A percentile compares a stretch with the other conserved stretches of the same genome.
Evolutionary conservation across 1,284 basidiomycete genomes (phyloP).

Genomic region (Fistulinella staudtii): DNA sequence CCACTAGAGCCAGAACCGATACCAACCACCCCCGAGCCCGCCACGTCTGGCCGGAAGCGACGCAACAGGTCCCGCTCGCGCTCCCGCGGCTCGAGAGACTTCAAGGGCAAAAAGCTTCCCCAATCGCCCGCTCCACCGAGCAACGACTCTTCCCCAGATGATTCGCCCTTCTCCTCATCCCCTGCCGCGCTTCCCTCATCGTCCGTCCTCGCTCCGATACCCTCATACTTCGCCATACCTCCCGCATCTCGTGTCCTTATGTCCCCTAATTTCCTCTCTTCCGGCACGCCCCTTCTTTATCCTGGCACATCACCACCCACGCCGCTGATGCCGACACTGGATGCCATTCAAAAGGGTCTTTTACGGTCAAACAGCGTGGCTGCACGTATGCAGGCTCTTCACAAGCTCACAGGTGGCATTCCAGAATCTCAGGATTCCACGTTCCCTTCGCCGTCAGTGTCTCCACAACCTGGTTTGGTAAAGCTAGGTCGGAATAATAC

Average conservation of each 20-base stretch:
- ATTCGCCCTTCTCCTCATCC: conserved; percentile 39
- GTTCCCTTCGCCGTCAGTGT: conserved; percentile 38
- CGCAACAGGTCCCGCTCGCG: conserved; percentile 73
- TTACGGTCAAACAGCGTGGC: conserved; percentile 76
- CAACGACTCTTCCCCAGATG: conserved; percentile 68
- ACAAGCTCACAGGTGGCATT: conserved; percentile 66
- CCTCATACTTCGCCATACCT: conserved; percentile 53
- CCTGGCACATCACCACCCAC: conserved; percentile 62
- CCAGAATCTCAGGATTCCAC: conserved; percentile 43
- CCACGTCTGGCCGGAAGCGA: conserved; percentile 47
- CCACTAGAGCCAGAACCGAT: conserved; percentile 23
- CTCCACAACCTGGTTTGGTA: conserved; percentile 46
- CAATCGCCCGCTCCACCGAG: conserved; percentile 46
- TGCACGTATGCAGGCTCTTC: conserved; percentile 66
- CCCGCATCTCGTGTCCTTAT: conserved; percentile 48
- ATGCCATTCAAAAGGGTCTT: conserved; percentile 64
- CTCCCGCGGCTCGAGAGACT: conserved; percentile 69
- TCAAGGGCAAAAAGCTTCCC: conserved; percentile 54
- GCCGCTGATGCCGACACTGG: conserved; percentile 63
- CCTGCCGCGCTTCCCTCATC: conserved; percentile 41
- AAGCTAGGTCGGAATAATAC: conserved; percentile 71
- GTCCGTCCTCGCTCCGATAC: conserved; percentile 59
- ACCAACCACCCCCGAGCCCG: conserved; percentile 34
- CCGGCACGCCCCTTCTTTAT: conserved; percentile 52
- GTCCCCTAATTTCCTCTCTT: conserved; percentile 48